Percentiles rank a stretch among this genome's conserved stretches.
Conservation (phyloP, 1,284 basidiomycete genomes). For the Naganishia sp. region DNA sequence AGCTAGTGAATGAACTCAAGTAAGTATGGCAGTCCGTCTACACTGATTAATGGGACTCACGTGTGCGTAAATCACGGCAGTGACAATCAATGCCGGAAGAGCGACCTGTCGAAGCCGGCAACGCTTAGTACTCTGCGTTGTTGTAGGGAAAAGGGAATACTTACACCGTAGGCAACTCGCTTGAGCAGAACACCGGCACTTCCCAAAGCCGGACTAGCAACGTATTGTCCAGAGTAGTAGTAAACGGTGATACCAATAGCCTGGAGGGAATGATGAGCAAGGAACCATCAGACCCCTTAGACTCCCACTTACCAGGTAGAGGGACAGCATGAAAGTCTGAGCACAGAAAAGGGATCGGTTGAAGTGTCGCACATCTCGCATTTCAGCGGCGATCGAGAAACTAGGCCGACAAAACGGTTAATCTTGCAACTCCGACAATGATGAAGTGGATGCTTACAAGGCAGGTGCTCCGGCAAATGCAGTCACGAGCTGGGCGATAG, state of each 20-base stretch:
- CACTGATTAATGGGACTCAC: constrained; percentile 39
- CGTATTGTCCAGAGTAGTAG: constrained; percentile 48
- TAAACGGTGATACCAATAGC: constrained; percentile 35
- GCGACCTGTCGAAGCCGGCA: constrained; percentile 38
- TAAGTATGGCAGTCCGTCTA: constrained; percentile 19
- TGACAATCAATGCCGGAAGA: constrained; percentile 44
- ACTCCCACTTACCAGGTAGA: constrained; percentile 25
- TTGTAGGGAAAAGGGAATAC: neutral
- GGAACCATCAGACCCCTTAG: neutral
- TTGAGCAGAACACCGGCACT: constrained; percentile 49
- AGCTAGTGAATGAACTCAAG: constrained; percentile 50
- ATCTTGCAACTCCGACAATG: neutral
- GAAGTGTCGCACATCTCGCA: constrained; percentile 42
- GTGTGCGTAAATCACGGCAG: constrained; percentile 35
- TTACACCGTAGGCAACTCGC: constrained; percentile 49
- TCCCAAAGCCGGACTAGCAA: constrained; percentile 45
- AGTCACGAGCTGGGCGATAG: constrained; percentile 46
- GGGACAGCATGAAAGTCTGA: constrained; percentile 25
- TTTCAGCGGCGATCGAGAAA: constrained; percentile 36
- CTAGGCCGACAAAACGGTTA: constrained; percentile 37
- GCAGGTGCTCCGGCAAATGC: constrained; percentile 41
- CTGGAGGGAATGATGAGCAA: neutral
- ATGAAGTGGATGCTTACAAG: constrained; percentile 9
- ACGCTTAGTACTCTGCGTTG: constrained; percentile 18
- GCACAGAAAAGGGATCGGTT: constrained; percentile 38